A percentile compares a stretch with the other conserved stretches of the same genome.
These are phyloP conservation scores for Xerocomellus intermedius DNA, from an alignment of 768 basidiomycete species.

Conservation along the genomic window DNA sequence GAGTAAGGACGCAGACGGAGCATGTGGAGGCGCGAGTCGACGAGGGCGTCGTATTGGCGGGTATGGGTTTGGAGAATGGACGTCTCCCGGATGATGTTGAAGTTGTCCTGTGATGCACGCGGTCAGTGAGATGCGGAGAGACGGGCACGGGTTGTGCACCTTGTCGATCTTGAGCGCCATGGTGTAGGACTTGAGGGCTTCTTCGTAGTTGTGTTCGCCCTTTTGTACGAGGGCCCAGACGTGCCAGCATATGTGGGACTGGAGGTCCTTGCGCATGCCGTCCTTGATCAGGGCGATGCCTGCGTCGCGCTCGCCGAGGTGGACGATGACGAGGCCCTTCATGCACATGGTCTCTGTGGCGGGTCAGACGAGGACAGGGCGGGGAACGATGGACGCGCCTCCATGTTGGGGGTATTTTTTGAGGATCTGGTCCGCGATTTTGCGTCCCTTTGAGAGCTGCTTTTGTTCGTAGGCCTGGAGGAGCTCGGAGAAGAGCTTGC, in stretches of 20 bases:
- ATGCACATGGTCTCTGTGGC: slow-evolving; percentile 87
- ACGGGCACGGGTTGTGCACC: slow-evolving; percentile 46
- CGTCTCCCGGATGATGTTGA: slow-evolving; percentile 90
- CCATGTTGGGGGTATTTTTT: slow-evolving; percentile 97
- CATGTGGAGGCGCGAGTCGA: slow-evolving; percentile 80
- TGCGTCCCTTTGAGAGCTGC: slow-evolving; percentile 85
- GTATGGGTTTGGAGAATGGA: slow-evolving; percentile 88
- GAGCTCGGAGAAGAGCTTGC: slow-evolving; percentile 80
- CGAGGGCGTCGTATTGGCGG: slow-evolving; percentile 71
- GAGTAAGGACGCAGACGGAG: slow-evolving; percentile 77
- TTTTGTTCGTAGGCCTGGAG: slow-evolving; percentile 85
- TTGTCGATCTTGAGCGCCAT: slow-evolving; percentile 89
- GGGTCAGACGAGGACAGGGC: not conserved
- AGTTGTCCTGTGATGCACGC: slow-evolving; percentile 69
- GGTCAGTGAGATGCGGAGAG: slow-evolving; percentile 1
- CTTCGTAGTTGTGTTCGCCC: slow-evolving; percentile 91
- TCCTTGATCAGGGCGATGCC: slow-evolving; percentile 83
- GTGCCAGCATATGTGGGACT: slow-evolving; percentile 97
- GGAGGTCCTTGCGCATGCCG: slow-evolving; percentile 76
- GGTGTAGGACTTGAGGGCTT: slow-evolving; percentile 88
- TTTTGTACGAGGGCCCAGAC: slow-evolving; percentile 95
- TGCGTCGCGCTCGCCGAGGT: slow-evolving; percentile 76
- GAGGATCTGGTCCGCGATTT: slow-evolving; percentile 89
- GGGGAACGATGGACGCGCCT: slow-evolving; percentile 49
- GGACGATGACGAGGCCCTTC: slow-evolving; percentile 87